Evolutionary conservation across 2,329 filamentous ascomycete genomes (phyloP).

Genomic region (Exophiala xenobiotica): DNA sequence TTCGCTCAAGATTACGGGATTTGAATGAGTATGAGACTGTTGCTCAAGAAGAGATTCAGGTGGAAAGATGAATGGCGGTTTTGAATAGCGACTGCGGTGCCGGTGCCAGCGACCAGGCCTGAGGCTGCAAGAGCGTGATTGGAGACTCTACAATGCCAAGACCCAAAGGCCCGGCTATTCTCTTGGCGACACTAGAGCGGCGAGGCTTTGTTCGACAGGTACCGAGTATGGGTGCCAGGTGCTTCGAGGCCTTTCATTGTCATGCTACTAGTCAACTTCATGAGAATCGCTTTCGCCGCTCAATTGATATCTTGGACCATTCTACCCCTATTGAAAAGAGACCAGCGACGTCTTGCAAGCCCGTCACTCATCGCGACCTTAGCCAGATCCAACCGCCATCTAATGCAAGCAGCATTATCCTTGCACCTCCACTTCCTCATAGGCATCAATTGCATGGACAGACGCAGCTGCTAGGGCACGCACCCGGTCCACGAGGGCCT

Average conservation of each 20-base stretch:
- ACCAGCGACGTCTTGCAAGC: no score
- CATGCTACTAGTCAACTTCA: not conserved
- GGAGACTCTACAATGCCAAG: slow-evolving; percentile 13
- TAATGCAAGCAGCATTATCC: no score
- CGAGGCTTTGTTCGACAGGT: not conserved
- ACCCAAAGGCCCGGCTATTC: slow-evolving; percentile 8
- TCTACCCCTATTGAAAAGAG: no score
- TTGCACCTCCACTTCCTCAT: no score
- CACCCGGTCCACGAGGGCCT: slow-evolving; percentile 11
- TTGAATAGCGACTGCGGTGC: slow-evolving; percentile 8
- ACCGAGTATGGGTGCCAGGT: no score
- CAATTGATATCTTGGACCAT: no score
- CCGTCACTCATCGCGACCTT: not conserved
- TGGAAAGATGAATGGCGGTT: slow-evolving; percentile 3
- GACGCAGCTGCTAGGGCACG: slow-evolving; percentile 19
- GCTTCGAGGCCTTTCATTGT: not conserved
- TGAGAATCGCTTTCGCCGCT: no score
- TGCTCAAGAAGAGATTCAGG: slow-evolving; percentile 4
- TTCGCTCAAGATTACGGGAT: no score
- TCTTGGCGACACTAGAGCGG: slow-evolving; percentile 5
- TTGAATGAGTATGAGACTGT: slow-evolving; percentile 8
- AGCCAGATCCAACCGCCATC: no score
- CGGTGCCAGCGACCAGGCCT: no score
- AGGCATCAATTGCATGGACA: slow-evolving; percentile 25
- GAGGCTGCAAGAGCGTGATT: no score